phyloP scores from a whole-genome alignment of 2,329 filamentous ascomycete genomes.

The Harringtonia lauricola region DNA sequence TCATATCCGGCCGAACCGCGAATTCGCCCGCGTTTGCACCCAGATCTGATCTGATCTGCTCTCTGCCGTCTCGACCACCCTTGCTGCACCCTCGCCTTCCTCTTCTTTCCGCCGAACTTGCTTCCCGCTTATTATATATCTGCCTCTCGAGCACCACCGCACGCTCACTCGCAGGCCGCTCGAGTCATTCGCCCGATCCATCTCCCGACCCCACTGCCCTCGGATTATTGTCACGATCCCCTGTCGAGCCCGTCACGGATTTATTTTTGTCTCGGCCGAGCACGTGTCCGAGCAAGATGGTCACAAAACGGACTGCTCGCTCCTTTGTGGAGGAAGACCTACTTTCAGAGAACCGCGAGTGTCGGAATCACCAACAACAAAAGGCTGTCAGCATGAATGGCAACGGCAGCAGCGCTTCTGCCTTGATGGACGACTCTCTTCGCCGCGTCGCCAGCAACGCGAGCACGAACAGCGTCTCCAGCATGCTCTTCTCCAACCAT shows the following conservation, averaged over 20 bases:
- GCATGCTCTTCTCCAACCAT: background rate
- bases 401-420: background rate
- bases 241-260: no score
- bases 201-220: no score
- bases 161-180: no score
- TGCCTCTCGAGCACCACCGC: no score
- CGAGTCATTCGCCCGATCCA: no score
- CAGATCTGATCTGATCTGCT: no score
- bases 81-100: no score
- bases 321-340: slow-evolving; percentile 11
- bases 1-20: no score
- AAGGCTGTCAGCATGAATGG: background rate
- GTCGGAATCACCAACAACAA: background rate
- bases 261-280: background rate
- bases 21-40: no score
- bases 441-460: background rate
- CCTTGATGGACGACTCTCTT: background rate
- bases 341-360: slow-evolving; percentile 7
- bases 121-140: no score
- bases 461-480: background rate
- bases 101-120: no score
- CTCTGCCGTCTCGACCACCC: no score
- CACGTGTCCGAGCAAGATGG: slow-evolving; percentile 2
- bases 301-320: slow-evolving; percentile 12
- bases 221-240: background rate